Percentiles rank a stretch among this genome's conserved stretches.
phyloP scores from a whole-genome alignment of 2,329 filamentous ascomycete species.

The Diplodia mutila region DNA sequence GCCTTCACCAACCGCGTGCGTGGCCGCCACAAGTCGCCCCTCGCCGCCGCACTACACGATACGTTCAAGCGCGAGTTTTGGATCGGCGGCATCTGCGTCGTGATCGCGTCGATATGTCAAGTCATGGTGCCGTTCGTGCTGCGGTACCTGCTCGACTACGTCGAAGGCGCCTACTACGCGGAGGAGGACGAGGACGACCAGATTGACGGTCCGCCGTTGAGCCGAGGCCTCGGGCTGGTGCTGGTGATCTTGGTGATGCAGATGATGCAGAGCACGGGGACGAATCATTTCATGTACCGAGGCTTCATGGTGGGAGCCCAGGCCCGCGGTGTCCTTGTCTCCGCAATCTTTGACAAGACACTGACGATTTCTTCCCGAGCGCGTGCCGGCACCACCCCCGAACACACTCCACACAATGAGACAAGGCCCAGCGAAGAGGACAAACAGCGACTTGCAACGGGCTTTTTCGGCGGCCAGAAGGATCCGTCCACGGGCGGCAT shows the following conservation, averaged over 20 bases:
- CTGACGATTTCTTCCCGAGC: constrained; percentile 87
- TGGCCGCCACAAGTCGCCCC: constrained; percentile 70
- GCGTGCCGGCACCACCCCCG: constrained; percentile 72
- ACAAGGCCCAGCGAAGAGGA: constrained; percentile 54
- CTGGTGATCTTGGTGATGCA: constrained; percentile 87
- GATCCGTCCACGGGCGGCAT: constrained; percentile 44
- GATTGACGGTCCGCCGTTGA: constrained; percentile 62
- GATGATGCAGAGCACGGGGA: constrained; percentile 75
- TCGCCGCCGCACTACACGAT: constrained; percentile 82
- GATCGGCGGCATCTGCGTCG: constrained; percentile 76
- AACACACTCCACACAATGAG: constrained; percentile 46
- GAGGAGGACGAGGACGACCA: constrained; percentile 32
- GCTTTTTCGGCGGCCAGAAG: constrained; percentile 49
- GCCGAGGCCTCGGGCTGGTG: constrained; percentile 78
- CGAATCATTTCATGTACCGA: constrained; percentile 89
- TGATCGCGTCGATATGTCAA: constrained; percentile 71
- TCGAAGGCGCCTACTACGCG: constrained; percentile 74
- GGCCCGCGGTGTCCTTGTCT: constrained; percentile 77
- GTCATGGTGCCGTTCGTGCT: constrained; percentile 84
- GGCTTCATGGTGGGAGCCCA: constrained; percentile 93
- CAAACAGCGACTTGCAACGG: constrained; percentile 47
- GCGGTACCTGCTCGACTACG: constrained; percentile 84
- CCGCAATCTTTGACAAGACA: constrained; percentile 87
- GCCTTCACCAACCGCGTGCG: constrained; percentile 70
- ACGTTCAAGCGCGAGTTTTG: constrained; percentile 85